Conservation (phyloP, 805 yeast species). For the Debaryomyces tyrocola region DNA sequence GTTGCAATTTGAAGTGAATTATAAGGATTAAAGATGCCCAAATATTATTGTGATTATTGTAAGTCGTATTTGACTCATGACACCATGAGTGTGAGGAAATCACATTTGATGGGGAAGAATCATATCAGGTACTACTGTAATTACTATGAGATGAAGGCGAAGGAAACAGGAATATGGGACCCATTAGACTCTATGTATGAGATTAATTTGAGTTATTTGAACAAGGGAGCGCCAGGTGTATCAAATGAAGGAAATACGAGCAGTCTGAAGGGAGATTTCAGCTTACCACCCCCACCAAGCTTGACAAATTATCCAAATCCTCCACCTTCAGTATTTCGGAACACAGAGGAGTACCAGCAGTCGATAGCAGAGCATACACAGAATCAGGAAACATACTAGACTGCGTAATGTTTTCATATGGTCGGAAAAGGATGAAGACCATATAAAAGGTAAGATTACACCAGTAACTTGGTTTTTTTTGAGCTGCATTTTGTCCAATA, state of each 20-base stretch:
- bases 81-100: constrained; percentile 79
- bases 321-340: constrained; percentile 28
- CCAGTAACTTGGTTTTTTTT: no score
- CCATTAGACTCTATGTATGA: constrained; percentile 34
- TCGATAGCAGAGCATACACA: constrained; percentile 13
- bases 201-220: constrained; percentile 34
- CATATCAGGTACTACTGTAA: constrained; percentile 72
- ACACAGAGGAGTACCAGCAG: constrained; percentile 23
- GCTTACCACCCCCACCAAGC: constrained; percentile 37
- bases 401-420: no score
- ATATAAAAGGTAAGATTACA: no score
- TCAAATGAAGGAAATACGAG: constrained; percentile 1
- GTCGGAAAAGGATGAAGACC: no score
- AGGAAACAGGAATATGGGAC: constrained; percentile 38
- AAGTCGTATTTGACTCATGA: constrained; percentile 83
- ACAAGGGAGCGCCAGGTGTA: constrained; percentile 29
- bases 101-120: constrained; percentile 75
- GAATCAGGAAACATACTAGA: neutral
- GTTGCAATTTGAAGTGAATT: no score
- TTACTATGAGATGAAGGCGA: constrained; percentile 59
- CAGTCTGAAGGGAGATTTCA: constrained; percentile 2
- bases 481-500: no score
- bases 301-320: constrained; percentile 30
- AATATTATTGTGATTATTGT: constrained; percentile 84
- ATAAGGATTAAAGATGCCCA: constrained; percentile 46